Evolutionary conservation across 2,329 filamentous ascomycete genomes (phyloP).

Genomic region (Dryadomyces quercus-mongolicae): DNA sequence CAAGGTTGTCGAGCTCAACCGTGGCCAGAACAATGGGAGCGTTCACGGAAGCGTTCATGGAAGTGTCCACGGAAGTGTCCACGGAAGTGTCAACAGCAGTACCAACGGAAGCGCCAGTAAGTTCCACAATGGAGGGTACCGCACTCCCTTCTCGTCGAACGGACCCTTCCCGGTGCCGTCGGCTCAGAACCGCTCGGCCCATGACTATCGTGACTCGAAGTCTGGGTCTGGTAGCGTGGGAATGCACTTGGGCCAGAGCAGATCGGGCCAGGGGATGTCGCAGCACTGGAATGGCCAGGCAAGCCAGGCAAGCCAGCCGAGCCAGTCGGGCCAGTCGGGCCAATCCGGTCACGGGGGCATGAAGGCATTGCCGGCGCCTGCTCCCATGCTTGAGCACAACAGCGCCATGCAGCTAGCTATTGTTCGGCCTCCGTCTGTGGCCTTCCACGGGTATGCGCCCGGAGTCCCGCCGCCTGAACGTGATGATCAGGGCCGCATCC

Average conservation of each 20-base stretch:
- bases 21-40: too few relatives aligned
- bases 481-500: conserved; percentile 6
- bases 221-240: background rate
- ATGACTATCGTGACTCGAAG: background rate
- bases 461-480: background rate
- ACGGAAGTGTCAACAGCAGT: background rate
- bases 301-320: too few relatives aligned
- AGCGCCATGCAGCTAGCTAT: conserved; percentile 1
- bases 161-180: background rate
- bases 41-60: too few relatives aligned
- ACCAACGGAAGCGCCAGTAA: background rate
- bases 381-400: background rate
- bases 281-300: too few relatives aligned
- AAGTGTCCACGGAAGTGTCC: too few relatives aligned
- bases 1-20: too few relatives aligned
- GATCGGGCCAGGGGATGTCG: background rate
- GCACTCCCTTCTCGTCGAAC: background rate
- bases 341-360: too few relatives aligned
- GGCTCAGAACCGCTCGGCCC: background rate
- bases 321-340: too few relatives aligned
- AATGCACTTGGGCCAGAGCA: background rate
- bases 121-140: background rate
- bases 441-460: background rate
- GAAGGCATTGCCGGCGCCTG: too few relatives aligned
- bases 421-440: background rate